These are phyloP conservation scores for Dactylella cylindrospora DNA, from an alignment of 2,329 filamentous ascomycete genomes.

Conservation along the genomic window DNA sequence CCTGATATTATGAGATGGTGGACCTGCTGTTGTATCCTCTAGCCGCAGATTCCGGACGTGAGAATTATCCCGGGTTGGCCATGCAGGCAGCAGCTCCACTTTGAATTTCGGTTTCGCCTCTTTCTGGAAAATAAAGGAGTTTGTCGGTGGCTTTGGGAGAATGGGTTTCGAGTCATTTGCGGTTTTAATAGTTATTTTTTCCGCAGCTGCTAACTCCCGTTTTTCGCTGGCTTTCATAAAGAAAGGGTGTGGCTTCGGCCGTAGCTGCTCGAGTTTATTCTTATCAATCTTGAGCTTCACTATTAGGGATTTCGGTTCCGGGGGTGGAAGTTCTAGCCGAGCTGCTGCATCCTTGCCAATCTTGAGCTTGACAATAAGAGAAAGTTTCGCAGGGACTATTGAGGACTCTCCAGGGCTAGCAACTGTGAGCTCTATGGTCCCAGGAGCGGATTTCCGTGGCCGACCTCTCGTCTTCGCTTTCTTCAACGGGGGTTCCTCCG, in stretches of 20 bases:
- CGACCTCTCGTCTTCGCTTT: slow-evolving; percentile 33
- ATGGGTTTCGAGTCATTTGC: slow-evolving; percentile 6
- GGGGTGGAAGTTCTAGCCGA: slow-evolving; percentile 10
- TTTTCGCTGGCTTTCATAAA: slow-evolving; percentile 30
- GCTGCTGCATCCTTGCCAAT: slow-evolving; percentile 30
- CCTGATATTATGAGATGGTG: slow-evolving; percentile 12
- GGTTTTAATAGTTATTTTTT: background rate
- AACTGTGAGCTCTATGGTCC: background rate
- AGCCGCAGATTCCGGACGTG: slow-evolving; percentile 23
- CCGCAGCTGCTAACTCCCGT: slow-evolving; percentile 10
- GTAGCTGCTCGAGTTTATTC: slow-evolving; percentile 15
- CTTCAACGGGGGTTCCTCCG: slow-evolving; percentile 30
- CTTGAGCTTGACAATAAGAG: slow-evolving; percentile 19
- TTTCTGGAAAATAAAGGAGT: slow-evolving; percentile 17
- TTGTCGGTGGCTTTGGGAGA: background rate
- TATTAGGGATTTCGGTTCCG: slow-evolving; percentile 12
- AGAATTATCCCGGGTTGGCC: slow-evolving; percentile 18
- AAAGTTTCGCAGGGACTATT: background rate
- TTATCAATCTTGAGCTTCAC: slow-evolving; percentile 23
- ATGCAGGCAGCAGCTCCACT: slow-evolving; percentile 11
- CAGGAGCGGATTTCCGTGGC: slow-evolving; percentile 21
- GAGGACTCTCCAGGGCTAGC: background rate
- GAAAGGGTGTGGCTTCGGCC: slow-evolving; percentile 35
- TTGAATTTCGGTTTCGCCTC: slow-evolving; percentile 37
- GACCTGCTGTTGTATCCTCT: slow-evolving; percentile 5